Evolutionary conservation across 768 basidiomycete genomes (phyloP).

Genomic region (Suillus clintonianus): DNA sequence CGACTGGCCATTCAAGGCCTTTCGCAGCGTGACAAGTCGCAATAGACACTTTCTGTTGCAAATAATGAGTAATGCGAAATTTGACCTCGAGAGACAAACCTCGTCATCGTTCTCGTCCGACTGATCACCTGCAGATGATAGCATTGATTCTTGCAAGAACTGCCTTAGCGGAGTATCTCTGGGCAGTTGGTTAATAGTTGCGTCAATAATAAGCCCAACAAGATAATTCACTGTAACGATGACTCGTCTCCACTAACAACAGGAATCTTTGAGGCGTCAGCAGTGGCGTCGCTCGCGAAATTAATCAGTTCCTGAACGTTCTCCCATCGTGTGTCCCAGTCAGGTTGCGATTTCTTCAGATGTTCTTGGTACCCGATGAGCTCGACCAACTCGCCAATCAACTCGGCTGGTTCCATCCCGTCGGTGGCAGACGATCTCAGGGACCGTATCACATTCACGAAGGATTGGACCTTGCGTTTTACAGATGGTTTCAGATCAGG

Average conservation of each 20-base stretch:
- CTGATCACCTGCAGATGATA: conserved; percentile 77
- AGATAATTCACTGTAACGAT: neutral
- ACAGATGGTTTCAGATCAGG: conserved; percentile 68
- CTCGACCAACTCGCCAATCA: conserved; percentile 60
- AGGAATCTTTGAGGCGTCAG: conserved; percentile 16
- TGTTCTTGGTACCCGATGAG: conserved; percentile 67
- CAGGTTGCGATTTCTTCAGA: conserved; percentile 68
- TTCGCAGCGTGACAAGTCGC: conserved; percentile 90
- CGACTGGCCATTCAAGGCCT: conserved; percentile 91
- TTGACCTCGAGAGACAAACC: conserved; percentile 28
- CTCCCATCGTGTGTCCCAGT: conserved; percentile 79
- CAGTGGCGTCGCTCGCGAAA: conserved; percentile 65
- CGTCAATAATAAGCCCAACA: neutral
- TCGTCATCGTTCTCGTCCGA: conserved; percentile 52
- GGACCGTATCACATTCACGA: conserved; percentile 56
- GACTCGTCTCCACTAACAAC: neutral
- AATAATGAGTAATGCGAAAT: neutral
- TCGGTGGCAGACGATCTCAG: conserved; percentile 55
- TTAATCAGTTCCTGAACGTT: conserved; percentile 84
- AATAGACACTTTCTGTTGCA: conserved; percentile 72
- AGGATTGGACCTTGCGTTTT: conserved; percentile 61
- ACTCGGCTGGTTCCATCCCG: conserved; percentile 60
- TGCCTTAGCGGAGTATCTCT: conserved; percentile 62
- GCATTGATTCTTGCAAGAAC: conserved; percentile 80
- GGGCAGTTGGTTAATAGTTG: neutral